phyloP scores from a whole-genome alignment of 129 eudicot species.

The Sambucus nigra region DNA sequence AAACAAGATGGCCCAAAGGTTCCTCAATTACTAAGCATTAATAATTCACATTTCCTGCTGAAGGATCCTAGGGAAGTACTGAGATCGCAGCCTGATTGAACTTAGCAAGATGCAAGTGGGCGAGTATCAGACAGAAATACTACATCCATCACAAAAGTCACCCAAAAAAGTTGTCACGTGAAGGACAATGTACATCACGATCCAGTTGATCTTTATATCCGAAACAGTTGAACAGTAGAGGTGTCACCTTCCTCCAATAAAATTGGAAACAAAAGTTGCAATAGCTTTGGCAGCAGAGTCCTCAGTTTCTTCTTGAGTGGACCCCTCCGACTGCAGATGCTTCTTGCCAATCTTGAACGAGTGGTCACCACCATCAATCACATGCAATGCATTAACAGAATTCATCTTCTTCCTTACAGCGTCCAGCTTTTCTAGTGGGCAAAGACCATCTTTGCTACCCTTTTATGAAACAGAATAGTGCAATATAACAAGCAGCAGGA shows the following conservation, averaged over 20 bases:
- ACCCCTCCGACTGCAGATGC: slow-evolving; percentile 42
- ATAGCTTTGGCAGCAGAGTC: slow-evolving; percentile 49
- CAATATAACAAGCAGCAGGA: neutral
- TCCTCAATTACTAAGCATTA: neutral
- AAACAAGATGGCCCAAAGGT: too few species aligned
- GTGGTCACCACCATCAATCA: slow-evolving; percentile 82
- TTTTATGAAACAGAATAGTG: slow-evolving; percentile 11
- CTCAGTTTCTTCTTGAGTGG: slow-evolving; percentile 62
- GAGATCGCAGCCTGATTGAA: neutral
- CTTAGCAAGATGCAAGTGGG: neutral
- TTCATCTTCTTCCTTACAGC: slow-evolving; percentile 49
- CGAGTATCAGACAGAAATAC: neutral
- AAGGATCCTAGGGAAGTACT: neutral
- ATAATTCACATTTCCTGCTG: neutral
- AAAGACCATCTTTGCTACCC: slow-evolving; percentile 77
- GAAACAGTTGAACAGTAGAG: slow-evolving; percentile 2
- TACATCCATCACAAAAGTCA: neutral
- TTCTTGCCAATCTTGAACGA: slow-evolving; percentile 80
- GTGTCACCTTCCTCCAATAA: slow-evolving; percentile 19
- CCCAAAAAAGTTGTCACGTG: neutral
- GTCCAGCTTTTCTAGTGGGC: slow-evolving; percentile 58
- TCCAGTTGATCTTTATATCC: slow-evolving; percentile 8
- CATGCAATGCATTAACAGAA: slow-evolving; percentile 37
- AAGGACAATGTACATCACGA: slow-evolving; percentile 6
- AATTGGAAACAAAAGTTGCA: slow-evolving; percentile 41